Conservation (phyloP, 257 asterid genomes). For the Verbascum thapsus region DNA sequence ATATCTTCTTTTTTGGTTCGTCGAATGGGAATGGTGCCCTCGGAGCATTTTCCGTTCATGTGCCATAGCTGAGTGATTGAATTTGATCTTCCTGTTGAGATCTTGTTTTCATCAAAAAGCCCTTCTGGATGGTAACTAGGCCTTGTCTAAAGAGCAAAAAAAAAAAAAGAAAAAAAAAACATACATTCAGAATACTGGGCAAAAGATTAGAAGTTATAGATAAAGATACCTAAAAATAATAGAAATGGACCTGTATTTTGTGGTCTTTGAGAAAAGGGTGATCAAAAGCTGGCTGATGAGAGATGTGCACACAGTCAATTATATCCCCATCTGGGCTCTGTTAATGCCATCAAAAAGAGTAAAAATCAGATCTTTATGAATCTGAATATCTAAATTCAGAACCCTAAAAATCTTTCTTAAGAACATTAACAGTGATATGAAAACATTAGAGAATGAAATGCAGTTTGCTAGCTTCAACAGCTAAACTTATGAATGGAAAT, state of each 20-base stretch:
- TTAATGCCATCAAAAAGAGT: too few relatives aligned
- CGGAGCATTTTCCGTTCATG: slow-evolving; percentile 69
- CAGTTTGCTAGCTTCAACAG: too few relatives aligned
- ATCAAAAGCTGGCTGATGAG: slow-evolving; percentile 87
- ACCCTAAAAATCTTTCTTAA: slow-evolving; percentile 4
- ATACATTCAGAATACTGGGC: slow-evolving; percentile 3
- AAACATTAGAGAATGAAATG: slow-evolving; percentile 24
- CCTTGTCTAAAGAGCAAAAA: slow-evolving; percentile 52
- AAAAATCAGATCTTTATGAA: background rate
- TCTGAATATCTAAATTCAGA: background rate
- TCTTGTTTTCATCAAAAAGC: slow-evolving; percentile 54
- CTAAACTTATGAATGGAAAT: too few relatives aligned
- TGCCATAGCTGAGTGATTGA: slow-evolving; percentile 83
- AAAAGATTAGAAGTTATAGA: background rate
- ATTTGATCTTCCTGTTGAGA: slow-evolving; percentile 36
- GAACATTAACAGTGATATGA: slow-evolving; percentile 1
- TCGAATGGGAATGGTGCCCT: slow-evolving; percentile 70
- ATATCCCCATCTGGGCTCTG: slow-evolving; percentile 92
- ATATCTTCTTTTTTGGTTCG: slow-evolving; percentile 81
- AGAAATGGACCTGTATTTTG: slow-evolving; percentile 66
- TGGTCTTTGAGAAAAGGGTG: slow-evolving; percentile 94
- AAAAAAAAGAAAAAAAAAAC: background rate
- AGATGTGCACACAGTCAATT: slow-evolving; percentile 82
- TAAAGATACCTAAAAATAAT: background rate
- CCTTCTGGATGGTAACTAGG: slow-evolving; percentile 87